Base-by-base conservation (phyloP, 768 basidiomycete genomes). In the Termitomyces sp. region DNA sequence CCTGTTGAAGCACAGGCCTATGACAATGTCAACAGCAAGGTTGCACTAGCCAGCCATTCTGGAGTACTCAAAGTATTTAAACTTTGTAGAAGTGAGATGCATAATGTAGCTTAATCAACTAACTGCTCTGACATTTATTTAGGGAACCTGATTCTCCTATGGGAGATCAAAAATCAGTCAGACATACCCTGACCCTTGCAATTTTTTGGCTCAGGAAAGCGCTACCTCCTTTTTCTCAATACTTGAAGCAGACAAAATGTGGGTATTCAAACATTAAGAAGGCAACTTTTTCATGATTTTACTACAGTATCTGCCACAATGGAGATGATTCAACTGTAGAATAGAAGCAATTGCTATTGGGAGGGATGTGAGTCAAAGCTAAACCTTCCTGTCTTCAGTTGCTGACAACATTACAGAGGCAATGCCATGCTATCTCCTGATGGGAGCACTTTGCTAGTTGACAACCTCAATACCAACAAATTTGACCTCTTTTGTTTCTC, bases 381-480 rank as follows among this genome's bases (percentile, higher is more conserved):
- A 4, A 38, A 6, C 43, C 4, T 12, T 1, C 2, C 13, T 35
- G 13, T 35, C 13, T 35, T 12, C 10, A 1, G 16, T n/a, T 43
- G 36, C 45, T 49, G 18, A 58, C 38, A n/a, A 20, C 13, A 18
- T 18, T 36, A 22, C 26, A 59, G 61, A 18, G 56, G 61, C 3
- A 52, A 57, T 22, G 52, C 26, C 2, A 36, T 33, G 24, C 33
- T 62, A 33, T 62, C 58, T 26, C 56, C 58, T 5, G 58, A 60
- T 45, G 58, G 53, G 33, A 59, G 36, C 2, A 45, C 33, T 6
- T 28, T 63, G 20, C 46, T 63, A 3, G 52, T 63, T 13, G 48
- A 63, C 35, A 63, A 63, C 28, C 53, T 63, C 4, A 46, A 48
- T 6, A 58, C 49, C 18, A 56, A 56, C 3, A 26, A 30, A 4